Evolutionary conservation across 148 eudicot species (phyloP), one percentile per base, ranked within the genome.

Genomic region (Persicaria tinctoria): DNA sequence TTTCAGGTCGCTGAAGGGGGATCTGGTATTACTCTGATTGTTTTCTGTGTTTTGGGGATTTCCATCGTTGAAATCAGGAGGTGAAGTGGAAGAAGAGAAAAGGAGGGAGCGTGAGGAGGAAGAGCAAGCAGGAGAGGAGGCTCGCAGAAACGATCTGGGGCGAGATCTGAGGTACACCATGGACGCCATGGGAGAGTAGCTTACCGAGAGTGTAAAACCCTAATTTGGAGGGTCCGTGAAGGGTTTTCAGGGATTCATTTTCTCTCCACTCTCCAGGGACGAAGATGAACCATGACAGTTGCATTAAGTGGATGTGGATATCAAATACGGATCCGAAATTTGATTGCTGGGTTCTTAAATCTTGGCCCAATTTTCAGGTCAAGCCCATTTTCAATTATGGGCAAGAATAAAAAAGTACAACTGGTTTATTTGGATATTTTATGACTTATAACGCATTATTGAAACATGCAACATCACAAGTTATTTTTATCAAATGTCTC

Each of bases 31-130:
- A 75, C 18, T 80, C 18, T 12, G 63, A 71, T 57, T n/a, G 84
- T 56, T 8, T 60, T 51, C 48, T 72, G 48, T 68, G 73, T 51
- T 73, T 76, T 27, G 78, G 66, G 57, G 38, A 47, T 75, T 70
- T 79, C 6, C 49, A 75, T 50, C 51, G 51, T 41, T 73, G 38
- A 49, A 48, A 46, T 68, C 68, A 20, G 79, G 44, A 51, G 73
- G 13, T 48, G 86, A 82, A 6, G 85, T 80, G 7, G 83, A 73
- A 2, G 89, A 88, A 48, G 86, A 87, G 41, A 83, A 81, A 4
- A 81, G 70, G 8, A 87, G 85, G 59, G 85, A 85, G 46, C 79
- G 80, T 6, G 88, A 77, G 8, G 89, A 91, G 78, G 75, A 87
- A 57, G 77, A 77, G 51, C 44, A 83, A 51, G 82, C 76, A 56